Evolutionary conservation across 2,329 filamentous ascomycete genomes (phyloP), one percentile per base, ranked within the genome.

Genomic region (Colletotrichum plurivorum): DNA sequence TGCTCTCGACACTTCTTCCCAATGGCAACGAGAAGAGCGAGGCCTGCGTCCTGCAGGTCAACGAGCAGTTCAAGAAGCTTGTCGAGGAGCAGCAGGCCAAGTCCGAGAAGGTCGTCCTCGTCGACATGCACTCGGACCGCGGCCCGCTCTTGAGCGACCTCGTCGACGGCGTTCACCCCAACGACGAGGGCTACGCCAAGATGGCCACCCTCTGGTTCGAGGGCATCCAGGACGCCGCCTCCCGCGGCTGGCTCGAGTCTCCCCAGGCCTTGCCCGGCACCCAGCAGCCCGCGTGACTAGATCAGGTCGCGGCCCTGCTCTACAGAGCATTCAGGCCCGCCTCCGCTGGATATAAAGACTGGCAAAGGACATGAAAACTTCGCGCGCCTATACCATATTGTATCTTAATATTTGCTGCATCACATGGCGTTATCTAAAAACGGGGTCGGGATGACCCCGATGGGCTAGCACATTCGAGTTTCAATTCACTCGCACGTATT

Each of bases 151-250:
- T 60, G 20, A 72, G 54, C 6, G 81, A 83, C 51, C 71, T 84
- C 53, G 75, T 73, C 0, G 82, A 84, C 65, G 76, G 73, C 10
- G 83, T 78, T 1, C 83, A 84, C 61, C 83, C 82, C 1, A 74
- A 76, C 20, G 79, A 82, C 39, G 72, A 15, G 0, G 82, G 82
- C 4, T 83, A 83, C 67, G 67, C 73, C 51, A 82, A 83, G 75
- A 84, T 84, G 81, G 82, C 81, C 39, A 73, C 73, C 20, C 68
- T 81, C 8, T 83, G 80, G 80, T 76, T 76, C 60, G 63, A 53
- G 0, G 74, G 76, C 22, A 75, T 80, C 56, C 68, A 72, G 60
- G 72, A 76, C 43, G 78, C 77, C 8, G 71, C 73, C 5, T 20
- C 59, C 16, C 72, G 73, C 46, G 74, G 75, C 3, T 71, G 75